Percentiles rank a stretch among this genome's conserved stretches.
Evolutionary conservation across 257 asterid species (phyloP).

Genomic region (Primulina eburnea): DNA sequence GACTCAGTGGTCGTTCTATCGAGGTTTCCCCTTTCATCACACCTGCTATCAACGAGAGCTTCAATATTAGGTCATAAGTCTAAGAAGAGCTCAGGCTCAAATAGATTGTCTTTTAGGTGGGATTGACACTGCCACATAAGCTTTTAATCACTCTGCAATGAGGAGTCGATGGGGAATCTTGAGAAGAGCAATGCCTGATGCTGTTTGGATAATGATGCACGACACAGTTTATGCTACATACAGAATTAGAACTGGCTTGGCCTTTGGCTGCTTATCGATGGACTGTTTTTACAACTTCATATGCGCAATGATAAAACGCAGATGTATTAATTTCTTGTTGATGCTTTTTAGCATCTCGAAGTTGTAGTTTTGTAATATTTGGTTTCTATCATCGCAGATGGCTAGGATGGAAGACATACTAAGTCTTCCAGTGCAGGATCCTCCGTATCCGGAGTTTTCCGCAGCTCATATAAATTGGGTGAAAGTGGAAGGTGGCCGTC

Average conservation of each 20-base stretch:
- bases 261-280: not conserved
- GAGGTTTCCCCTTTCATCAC: no score
- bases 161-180: no score
- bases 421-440: conserved; percentile 53
- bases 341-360: conserved; percentile 8
- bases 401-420: conserved; percentile 60
- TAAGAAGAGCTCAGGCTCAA: no score
- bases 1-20: no score
- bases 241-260: not conserved
- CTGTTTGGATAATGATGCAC: not conserved
- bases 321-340: not conserved
- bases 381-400: conserved; percentile 24
- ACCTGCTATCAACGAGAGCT: no score
- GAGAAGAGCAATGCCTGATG: not conserved
- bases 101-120: no score
- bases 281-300: not conserved
- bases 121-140: no score
- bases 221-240: not conserved
- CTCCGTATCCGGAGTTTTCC: conserved; percentile 43
- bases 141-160: no score
- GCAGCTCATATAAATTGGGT: conserved; percentile 55
- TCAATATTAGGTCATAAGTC: no score
- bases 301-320: not conserved
- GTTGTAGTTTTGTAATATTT: not conserved
- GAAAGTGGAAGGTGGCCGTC: conserved; percentile 57